These are phyloP conservation scores for Cercospora brassicicola DNA, from an alignment of 2,329 filamentous ascomycete genomes.

Conservation along the genomic window DNA sequence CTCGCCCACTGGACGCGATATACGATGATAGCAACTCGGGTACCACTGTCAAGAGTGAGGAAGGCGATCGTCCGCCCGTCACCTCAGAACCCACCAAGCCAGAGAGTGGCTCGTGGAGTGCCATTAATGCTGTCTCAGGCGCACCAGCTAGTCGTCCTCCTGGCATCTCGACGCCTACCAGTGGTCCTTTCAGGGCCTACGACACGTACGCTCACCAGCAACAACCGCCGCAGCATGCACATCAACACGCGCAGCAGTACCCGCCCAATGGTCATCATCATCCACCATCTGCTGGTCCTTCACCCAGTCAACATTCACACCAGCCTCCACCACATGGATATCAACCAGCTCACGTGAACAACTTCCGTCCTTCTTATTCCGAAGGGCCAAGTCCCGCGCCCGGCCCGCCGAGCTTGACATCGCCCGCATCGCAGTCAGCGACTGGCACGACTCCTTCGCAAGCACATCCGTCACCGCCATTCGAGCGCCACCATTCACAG, in stretches of 20 bases:
- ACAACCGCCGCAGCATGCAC: conserved; percentile 8
- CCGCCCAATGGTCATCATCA: conserved; percentile 8
- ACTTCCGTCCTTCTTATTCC: conserved; percentile 33
- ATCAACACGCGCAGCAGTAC: background rate
- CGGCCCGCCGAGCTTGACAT: conserved; percentile 31
- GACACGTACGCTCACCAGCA: conserved; percentile 31
- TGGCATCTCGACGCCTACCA: conserved; percentile 29
- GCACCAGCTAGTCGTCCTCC: conserved; percentile 29
- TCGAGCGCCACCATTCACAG: conserved; percentile 22
- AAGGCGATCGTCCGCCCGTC: conserved; percentile 26
- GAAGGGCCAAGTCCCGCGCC: conserved; percentile 24
- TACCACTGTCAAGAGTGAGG: conserved; percentile 39
- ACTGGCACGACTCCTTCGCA: conserved; percentile 31
- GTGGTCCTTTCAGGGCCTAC: conserved; percentile 34
- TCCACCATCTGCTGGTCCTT: conserved; percentile 9
- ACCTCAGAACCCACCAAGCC: conserved; percentile 25
- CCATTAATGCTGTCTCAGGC: conserved; percentile 40
- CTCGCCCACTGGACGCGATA: conserved; percentile 29
- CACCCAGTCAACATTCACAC: conserved; percentile 8
- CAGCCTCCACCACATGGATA: conserved; percentile 8
- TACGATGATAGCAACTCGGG: conserved; percentile 36
- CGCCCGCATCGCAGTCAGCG: conserved; percentile 31
- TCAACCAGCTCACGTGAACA: conserved; percentile 25
- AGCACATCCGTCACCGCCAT: conserved; percentile 31
- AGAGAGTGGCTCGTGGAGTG: conserved; percentile 43